phyloP scores from a whole-genome alignment of 192 early-diverging fungal genomes.

The Glomus cerebriforme region DNA sequence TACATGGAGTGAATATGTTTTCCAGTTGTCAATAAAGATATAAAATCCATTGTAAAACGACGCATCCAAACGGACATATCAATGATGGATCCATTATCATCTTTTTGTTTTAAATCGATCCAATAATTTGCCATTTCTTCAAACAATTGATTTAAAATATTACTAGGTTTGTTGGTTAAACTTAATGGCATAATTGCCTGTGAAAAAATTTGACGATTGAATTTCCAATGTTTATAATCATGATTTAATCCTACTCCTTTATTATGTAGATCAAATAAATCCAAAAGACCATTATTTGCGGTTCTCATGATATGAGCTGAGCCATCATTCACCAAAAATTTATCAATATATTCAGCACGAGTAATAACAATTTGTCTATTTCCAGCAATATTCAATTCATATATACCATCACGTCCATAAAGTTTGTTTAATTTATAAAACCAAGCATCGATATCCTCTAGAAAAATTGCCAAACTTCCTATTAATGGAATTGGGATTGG shows the following conservation, averaged over 20 bases:
- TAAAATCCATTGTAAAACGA: slow-evolving; percentile 26
- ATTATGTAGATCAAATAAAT: not conserved
- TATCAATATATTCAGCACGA: slow-evolving; percentile 11
- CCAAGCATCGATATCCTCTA: slow-evolving; percentile 6
- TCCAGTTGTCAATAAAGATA: not conserved
- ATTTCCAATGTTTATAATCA: slow-evolving; percentile 1
- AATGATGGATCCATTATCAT: slow-evolving; percentile 15
- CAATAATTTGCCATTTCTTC: slow-evolving; percentile 29
- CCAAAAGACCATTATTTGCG: slow-evolving; percentile 14
- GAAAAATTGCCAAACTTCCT: slow-evolving; percentile 14
- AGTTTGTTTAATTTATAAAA: not conserved
- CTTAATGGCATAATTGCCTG: slow-evolving; percentile 19
- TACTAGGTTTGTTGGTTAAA: not conserved
- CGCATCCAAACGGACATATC: slow-evolving; percentile 16
- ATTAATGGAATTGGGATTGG: slow-evolving; percentile 25
- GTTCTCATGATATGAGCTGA: slow-evolving; percentile 20
- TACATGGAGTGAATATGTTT: not conserved
- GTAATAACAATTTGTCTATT: slow-evolving; percentile 15
- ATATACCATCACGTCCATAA: slow-evolving; percentile 19
- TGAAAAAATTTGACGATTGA: slow-evolving; percentile 7
- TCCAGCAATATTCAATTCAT: slow-evolving; percentile 10
- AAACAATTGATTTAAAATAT: not conserved
- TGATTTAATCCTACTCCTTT: not conserved
- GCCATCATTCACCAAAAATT: slow-evolving; percentile 4
- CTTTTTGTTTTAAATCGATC: slow-evolving; percentile 17